Evolutionary conservation across 2,329 filamentous ascomycete genomes (phyloP), one percentile per base, ranked within the genome.

Genomic region (Colletotrichum plurivorum): DNA sequence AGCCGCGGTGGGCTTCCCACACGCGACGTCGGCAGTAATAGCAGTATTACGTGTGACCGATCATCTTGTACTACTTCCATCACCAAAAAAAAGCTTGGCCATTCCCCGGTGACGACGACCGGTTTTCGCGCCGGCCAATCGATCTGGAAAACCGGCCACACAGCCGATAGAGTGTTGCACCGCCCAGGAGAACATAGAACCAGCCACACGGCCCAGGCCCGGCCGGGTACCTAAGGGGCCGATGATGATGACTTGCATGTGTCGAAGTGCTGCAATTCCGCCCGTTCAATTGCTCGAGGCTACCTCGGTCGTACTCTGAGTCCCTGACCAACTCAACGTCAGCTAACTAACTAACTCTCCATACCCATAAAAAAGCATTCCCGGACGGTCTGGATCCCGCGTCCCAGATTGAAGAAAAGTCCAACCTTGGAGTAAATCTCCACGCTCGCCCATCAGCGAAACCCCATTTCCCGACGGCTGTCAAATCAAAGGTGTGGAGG

Each of bases 321-420:
- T 41, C 27, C 22, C 15, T 25, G 41, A 15, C 15, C 13, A 15
- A 15, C 13, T 15, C 41, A 20, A 15, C 27, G 57, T 25, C 18
- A 31, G 58, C 43, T 45, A 13, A 15, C 16, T 25, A 16, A 31
- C 20, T 31, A 31, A n/a, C 13, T 43, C 41, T 43, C 13, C 41
- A 22, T 22, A 20, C 48, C 48, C 31, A 36, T 36, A 10, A 36
- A 36, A 51, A 57, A 46, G 2, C 3, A 3, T 36, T 68, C 31
- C 31, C 65, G 59, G 65, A n/a, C 60, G 60, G 22, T 41, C 65
- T 25, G 54, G 59, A 54, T 58, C n/a, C 60, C 60, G 60, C 18
- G 45, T 51, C 43, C 65, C 27, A 54, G 60, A 53, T 31, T 22
- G 13, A 39, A 49, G 10, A 43, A 61, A 45, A 43, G 27, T 43